Conservation (phyloP, 176 grass and related monocot species). For the Dendrocalamus sinicus region DNA sequence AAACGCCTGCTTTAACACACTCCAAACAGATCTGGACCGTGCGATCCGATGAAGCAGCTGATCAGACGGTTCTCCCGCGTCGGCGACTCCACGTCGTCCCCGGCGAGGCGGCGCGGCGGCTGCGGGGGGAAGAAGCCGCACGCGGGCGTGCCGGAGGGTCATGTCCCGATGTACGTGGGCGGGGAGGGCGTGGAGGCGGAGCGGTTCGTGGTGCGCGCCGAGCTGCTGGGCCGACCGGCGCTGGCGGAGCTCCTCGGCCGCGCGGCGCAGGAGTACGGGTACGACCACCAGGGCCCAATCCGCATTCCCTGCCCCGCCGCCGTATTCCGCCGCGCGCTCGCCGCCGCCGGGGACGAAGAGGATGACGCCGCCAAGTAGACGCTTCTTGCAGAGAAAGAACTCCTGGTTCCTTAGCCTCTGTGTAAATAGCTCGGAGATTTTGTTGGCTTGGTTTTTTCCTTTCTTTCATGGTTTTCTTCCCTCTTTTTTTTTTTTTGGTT, state of each 20-base stretch:
- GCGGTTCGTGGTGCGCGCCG: constrained; percentile 71
- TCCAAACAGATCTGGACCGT: background rate
- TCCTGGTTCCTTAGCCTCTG: background rate
- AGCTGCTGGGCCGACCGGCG: constrained; percentile 66
- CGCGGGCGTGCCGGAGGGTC: constrained; percentile 52
- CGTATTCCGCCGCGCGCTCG: constrained; percentile 64
- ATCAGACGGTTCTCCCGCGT: constrained; percentile 73
- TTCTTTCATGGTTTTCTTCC: background rate
- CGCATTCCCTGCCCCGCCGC: constrained; percentile 67
- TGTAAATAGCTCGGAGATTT: constrained; percentile 19
- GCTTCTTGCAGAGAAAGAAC: background rate
- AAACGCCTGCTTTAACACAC: too few species aligned
- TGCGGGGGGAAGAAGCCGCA: background rate
- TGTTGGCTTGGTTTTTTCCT: constrained; percentile 1
- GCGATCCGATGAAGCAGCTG: constrained; percentile 55
- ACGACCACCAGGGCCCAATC: constrained; percentile 68
- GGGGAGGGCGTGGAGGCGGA: constrained; percentile 55
- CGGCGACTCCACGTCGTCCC: constrained; percentile 48
- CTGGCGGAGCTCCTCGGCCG: constrained; percentile 65
- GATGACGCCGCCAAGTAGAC: constrained; percentile 15
- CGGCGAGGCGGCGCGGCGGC: background rate
- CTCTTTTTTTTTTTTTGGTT: background rate
- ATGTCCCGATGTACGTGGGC: constrained; percentile 70
- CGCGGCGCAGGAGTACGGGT: constrained; percentile 81
- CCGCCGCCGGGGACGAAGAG: constrained; percentile 28